Evolutionary conservation across 495 filamentous ascomycete species (phyloP), one percentile per base, ranked within the genome.

Genomic region (Xylaria scruposa): DNA sequence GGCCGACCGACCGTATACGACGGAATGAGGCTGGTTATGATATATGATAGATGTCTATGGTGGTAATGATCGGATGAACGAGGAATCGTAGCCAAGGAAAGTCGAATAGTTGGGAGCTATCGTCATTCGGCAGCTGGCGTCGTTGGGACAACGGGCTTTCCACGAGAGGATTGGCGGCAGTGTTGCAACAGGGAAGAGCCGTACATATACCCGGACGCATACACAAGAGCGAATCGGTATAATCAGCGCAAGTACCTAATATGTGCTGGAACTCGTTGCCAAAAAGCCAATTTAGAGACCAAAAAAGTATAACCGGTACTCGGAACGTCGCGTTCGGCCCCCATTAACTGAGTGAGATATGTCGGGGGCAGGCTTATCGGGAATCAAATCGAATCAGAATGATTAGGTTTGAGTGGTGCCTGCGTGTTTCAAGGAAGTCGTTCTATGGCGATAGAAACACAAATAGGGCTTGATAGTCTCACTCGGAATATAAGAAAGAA

Each of bases 401-500:
- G 38, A 60, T 24, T 38, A 38, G 17, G 70, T 56, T 56, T 49
- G 31, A 33, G 60, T 44, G 26, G 51, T 58, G 47, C 38, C 61
- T 19, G 47, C 4, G 51, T 36, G 69, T 40, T 66, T 66, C 49
- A 19, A 47, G 40, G 36, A 46, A 64, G 19, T 31, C 9, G 42
- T 71, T 71, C 40, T 38, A 21, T 44, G 8, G 40, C 33, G 62
- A 38, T 36, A 36, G 68, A 17, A 49, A 53, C 70, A 71, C 70
- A 66, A 56, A 67, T 60, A 67, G 29, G 31, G 61, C 44, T 67
- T 17, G 62, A 71, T 47, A 59, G 47, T 71, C 70, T 71, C 62
- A 60, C 69, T 42, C 61, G 70, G 53, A 51, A 67, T 60, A 71
- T 71, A 67, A 66, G 29, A 60, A 60, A 67, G 70, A 60, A 54